Percentiles rank a stretch among this genome's conserved stretches.
Conservation (phyloP, 1,284 basidiomycete genomes). For the Austropuccinia psidii region DNA sequence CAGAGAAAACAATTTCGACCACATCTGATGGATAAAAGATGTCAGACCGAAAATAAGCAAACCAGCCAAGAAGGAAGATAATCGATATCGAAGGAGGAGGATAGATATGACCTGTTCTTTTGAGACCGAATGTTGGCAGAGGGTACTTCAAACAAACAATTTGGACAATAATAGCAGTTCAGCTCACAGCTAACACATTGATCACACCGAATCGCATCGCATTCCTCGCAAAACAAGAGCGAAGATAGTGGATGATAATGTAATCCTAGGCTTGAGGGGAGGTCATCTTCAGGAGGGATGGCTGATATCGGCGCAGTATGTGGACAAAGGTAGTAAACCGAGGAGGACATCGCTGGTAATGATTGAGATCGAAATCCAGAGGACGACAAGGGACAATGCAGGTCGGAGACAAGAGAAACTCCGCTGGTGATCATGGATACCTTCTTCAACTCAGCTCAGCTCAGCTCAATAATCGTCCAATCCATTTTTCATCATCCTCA, state of each 20-base stretch:
- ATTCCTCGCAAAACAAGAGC: constrained; percentile 97
- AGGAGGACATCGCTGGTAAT: constrained; percentile 2
- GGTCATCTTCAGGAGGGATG: constrained; percentile 14
- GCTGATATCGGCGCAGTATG: constrained; percentile 29
- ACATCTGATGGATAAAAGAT: constrained; percentile 58
- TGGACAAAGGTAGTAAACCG: constrained; percentile 36
- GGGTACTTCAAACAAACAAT: constrained; percentile 98
- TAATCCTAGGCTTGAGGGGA: background rate
- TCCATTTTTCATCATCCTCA: too few species aligned
- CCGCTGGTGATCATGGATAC: too few species aligned
- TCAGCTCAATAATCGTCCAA: too few species aligned
- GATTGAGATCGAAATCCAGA: too few species aligned
- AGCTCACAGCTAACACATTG: constrained; percentile 85
- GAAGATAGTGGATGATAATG: constrained; percentile 69
- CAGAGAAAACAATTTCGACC: constrained; percentile 96
- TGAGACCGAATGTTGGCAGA: constrained; percentile 90
- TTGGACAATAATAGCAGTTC: constrained; percentile 93
- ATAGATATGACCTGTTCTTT: constrained; percentile 66
- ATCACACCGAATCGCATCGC: constrained; percentile 86
- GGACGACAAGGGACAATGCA: too few species aligned
- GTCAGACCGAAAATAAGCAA: background rate
- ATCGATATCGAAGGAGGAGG: background rate
- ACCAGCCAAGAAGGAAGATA: background rate
- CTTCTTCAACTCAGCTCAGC: too few species aligned
- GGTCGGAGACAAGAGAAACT: too few species aligned